phyloP scores from a whole-genome alignment of 352 stramenopile species.

The Pythium oligandrum region DNA sequence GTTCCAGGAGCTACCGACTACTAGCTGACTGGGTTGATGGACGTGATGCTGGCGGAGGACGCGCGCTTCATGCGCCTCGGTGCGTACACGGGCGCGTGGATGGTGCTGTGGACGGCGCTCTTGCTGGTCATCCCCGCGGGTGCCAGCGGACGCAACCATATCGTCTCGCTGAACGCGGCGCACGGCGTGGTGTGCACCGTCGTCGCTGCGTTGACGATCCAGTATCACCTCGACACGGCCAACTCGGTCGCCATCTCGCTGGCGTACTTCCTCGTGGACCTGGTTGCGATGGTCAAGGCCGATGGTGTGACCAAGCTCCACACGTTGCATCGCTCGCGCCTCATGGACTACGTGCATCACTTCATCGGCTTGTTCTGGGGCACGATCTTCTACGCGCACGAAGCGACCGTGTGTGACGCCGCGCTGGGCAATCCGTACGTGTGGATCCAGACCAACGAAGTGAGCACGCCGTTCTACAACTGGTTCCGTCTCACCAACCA shows the following conservation, averaged over 20 bases:
- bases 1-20: too few species aligned
- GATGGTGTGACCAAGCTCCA: conserved; percentile 37
- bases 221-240: conserved; percentile 39
- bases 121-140: conserved; percentile 40
- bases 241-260: conserved; percentile 57
- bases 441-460: conserved; percentile 81
- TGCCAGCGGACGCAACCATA: conserved; percentile 45
- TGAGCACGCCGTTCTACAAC: conserved; percentile 80
- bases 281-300: conserved; percentile 49
- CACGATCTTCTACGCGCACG: conserved; percentile 49
- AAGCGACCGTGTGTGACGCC: conserved; percentile 42
- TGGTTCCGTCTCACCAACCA: conserved; percentile 71
- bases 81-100: conserved; percentile 33
- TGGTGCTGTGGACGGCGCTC: conserved; percentile 40
- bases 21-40: not conserved
- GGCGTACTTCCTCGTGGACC: conserved; percentile 67
- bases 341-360: conserved; percentile 76
- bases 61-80: conserved; percentile 30
- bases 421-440: conserved; percentile 68
- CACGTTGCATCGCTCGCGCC: conserved; percentile 34
- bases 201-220: conserved; percentile 37
- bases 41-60: conserved; percentile 11
- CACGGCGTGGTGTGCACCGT: conserved; percentile 64
- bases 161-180: conserved; percentile 60
- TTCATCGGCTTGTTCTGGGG: conserved; percentile 64